A percentile compares a stretch with the other conserved stretches of the same genome.
These are phyloP conservation scores for Candida pseudocylindracea DNA, from an alignment of 1,139 yeast species.

Conservation along the genomic window DNA sequence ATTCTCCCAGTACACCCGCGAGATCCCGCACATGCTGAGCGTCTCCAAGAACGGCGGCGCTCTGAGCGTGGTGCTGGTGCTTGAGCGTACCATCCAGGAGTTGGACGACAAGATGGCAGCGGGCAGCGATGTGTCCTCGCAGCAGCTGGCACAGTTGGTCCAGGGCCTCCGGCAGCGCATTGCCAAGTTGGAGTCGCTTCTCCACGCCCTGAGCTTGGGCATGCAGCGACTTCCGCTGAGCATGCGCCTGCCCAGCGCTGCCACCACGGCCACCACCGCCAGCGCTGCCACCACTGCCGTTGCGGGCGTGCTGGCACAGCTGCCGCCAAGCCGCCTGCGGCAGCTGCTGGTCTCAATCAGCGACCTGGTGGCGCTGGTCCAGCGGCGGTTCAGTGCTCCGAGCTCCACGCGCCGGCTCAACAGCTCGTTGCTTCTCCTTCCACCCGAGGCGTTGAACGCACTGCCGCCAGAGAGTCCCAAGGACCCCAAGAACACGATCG, in stretches of 20 bases:
- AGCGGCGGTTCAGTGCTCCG: neutral
- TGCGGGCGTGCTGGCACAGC: no score
- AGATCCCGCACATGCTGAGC: constrained; percentile 16
- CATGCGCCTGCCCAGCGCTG: no score
- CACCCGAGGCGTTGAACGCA: no score
- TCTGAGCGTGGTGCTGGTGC: constrained; percentile 1
- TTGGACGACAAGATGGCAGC: constrained; percentile 2
- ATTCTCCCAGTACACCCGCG: constrained; percentile 14
- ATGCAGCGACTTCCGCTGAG: no score
- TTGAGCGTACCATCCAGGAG: constrained; percentile 1
- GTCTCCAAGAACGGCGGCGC: constrained; percentile 7
- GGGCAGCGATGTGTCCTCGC: neutral
- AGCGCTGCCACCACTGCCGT: no score
- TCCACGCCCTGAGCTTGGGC: constrained; percentile 12
- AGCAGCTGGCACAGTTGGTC: constrained; percentile 15
- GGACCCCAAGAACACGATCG: constrained; percentile 16
- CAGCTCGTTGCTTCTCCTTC: constrained; percentile 2
- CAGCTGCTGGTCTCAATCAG: constrained; percentile 9
- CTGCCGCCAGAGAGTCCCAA: no score
- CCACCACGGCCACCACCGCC: no score
- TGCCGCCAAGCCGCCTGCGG: no score
- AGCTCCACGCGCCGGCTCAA: neutral
- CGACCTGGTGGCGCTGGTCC: neutral
- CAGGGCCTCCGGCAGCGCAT: constrained; percentile 38
- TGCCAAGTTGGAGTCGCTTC: constrained; percentile 35